phyloP scores from a whole-genome alignment of 345 rosid genomes.

The Boechera retrofracta region DNA sequence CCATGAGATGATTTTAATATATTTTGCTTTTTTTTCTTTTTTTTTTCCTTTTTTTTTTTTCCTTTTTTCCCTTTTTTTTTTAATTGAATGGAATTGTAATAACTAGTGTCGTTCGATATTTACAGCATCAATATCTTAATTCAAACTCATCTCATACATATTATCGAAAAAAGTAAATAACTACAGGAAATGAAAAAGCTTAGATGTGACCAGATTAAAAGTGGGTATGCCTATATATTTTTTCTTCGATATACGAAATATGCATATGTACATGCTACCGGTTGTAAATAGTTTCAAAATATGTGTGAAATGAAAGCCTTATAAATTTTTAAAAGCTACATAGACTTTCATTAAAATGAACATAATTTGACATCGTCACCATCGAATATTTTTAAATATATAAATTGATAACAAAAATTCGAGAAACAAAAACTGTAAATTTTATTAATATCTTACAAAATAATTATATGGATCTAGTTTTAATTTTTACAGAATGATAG shows the following conservation, averaged over 20 bases:
- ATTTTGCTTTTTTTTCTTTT: too few species aligned
- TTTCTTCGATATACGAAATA: too few species aligned
- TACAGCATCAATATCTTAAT: too few species aligned
- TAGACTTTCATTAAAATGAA: not conserved
- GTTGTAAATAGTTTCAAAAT: not conserved
- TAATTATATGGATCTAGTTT: not conserved
- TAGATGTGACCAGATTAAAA: not conserved
- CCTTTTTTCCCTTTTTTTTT: too few species aligned
- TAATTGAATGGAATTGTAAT: too few species aligned
- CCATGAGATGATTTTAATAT: too few species aligned
- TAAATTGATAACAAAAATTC: not conserved
- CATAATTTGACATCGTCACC: not conserved
- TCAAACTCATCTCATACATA: too few species aligned
- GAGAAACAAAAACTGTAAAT: not conserved
- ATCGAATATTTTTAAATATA: not conserved
- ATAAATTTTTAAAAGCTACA: not conserved
- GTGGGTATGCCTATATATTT: not conserved
- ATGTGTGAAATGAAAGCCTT: not conserved
- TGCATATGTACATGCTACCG: not conserved
- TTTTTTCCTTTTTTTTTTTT: too few species aligned
- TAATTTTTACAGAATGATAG: not conserved
- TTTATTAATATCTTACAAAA: not conserved
- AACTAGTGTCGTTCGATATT: too few species aligned
- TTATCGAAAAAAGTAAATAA: too few species aligned
- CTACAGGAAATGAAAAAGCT: not conserved